Evolutionary conservation across 805 yeast species (phyloP).

Genomic region (Komagataella kurtzmanii): DNA sequence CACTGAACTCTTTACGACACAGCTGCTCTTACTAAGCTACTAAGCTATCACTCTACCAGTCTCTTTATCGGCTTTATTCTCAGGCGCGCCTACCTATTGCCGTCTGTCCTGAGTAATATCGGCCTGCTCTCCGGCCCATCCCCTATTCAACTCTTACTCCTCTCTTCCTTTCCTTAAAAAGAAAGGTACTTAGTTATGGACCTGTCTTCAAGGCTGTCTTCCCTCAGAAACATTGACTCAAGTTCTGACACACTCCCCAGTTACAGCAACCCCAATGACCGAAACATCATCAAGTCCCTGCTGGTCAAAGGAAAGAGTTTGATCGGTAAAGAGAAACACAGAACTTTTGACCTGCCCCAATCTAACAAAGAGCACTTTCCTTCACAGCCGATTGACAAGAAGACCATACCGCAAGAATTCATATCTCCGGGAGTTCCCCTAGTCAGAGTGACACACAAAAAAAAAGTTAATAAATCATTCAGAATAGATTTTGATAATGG

Average conservation of each 20-base stretch:
- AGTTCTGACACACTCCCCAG: background rate
- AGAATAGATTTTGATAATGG: conserved; percentile 43
- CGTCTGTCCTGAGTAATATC: background rate
- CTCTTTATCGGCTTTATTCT: background rate
- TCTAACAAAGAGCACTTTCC: background rate
- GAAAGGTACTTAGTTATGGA: background rate
- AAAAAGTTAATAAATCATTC: conserved; percentile 45
- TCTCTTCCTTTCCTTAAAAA: background rate
- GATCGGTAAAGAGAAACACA: background rate
- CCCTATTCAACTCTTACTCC: background rate
- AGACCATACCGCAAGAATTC: conserved; percentile 29
- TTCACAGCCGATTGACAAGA: conserved; percentile 10
- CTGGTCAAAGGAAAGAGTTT: background rate
- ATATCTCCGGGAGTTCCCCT: conserved; percentile 47
- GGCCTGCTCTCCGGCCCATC: background rate
- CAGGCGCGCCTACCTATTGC: background rate
- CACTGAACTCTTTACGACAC: too few species aligned
- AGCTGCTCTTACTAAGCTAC: too few species aligned
- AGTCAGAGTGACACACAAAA: conserved; percentile 57
- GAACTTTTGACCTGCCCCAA: background rate
- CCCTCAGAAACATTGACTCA: background rate
- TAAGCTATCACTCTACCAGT: too few species aligned
- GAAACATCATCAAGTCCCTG: background rate
- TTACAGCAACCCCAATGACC: background rate
- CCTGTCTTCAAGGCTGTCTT: background rate